Base-by-base conservation (phyloP, 2,329 filamentous ascomycete species). In the Xylariaceae sp. region DNA sequence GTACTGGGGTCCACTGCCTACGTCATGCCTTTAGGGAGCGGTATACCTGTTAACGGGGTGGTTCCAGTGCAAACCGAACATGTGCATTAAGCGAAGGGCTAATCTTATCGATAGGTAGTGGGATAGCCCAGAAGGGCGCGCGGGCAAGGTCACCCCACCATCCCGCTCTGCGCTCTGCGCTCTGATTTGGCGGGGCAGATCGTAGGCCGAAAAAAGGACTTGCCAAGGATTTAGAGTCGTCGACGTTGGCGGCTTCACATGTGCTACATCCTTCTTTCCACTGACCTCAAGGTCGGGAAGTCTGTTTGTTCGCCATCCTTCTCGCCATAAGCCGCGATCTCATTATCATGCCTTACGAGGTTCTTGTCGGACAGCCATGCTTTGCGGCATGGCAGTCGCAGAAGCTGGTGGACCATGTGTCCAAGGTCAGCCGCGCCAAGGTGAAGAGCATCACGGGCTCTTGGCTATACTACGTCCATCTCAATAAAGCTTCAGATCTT, bases 381-480 rank as follows among this genome's bases (percentile, higher is more conserved):
- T 82, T 79, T 70, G 74, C 73, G 56, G 63, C 68, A 49, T 71
- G 73, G 52, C 74, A 76, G 66, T 70, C 74, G 51, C 68, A 73
- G 61, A 76, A 76, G 68, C 67, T 78, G 45, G 68, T 68, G 56
- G 70, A 73, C 50, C 71, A 69, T 57, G 73, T 78, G 63, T 74
- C 73, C 60, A 62, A 68, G 42, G 65, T 70, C 54, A 61, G 72
- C 57, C 53, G 62, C 47, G 70, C 70, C 61, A 74, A 75, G 65
- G 75, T 82, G 57, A 71, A 72, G 56, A 70, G 70, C 51, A 72
- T 85, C 59, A 68, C 73, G 19, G 80, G 80, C 53, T 73, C 75
- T 53, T 84, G 81, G 78, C 70, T 83, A 54, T 88, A 89, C 74
- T 89, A 88, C 66, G 77, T 88, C 55, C 78, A 86, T 67, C 75